Percentiles rank a stretch among this genome's conserved stretches.
Evolutionary conservation across 1,284 basidiomycete genomes (phyloP).

Genomic region (Golubevia sp.): DNA sequence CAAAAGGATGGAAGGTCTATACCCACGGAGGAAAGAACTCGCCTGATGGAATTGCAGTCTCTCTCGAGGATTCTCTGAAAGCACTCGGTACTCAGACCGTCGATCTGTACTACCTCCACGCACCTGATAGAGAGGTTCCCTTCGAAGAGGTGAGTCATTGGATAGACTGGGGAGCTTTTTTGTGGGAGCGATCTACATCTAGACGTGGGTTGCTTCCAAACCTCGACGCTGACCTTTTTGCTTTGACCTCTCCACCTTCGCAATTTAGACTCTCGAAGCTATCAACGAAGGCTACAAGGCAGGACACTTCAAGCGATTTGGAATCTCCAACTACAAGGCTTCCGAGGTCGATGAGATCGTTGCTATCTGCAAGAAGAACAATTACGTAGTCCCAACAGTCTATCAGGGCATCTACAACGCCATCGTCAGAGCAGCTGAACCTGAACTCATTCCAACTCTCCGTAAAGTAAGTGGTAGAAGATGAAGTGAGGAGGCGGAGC

Average conservation of each 20-base stretch:
- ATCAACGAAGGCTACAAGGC: conserved; percentile 67
- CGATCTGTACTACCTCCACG: conserved; percentile 69
- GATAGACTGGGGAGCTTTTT: too few species aligned
- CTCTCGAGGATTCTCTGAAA: conserved; percentile 47
- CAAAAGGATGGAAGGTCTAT: conserved; percentile 19
- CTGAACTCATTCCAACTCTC: conserved; percentile 30
- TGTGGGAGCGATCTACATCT: too few species aligned
- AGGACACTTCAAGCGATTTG: conserved; percentile 66
- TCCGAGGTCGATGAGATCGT: conserved; percentile 65
- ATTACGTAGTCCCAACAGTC: conserved; percentile 70
- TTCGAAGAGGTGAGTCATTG: conserved; percentile 61
- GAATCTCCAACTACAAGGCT: conserved; percentile 67
- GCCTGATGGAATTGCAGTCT: conserved; percentile 12
- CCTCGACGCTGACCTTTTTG: too few species aligned
- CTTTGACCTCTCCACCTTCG: too few species aligned
- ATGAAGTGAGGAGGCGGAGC: too few species aligned
- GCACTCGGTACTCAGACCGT: conserved; percentile 61
- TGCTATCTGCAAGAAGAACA: conserved; percentile 67
- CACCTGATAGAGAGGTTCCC: conserved; percentile 66
- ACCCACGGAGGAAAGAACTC: conserved; percentile 10
- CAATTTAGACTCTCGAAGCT: conserved; percentile 65
- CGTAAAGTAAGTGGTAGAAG: conserved; percentile 13
- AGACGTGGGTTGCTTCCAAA: too few species aligned
- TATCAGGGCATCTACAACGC: conserved; percentile 68
- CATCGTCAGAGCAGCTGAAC: conserved; percentile 25